Conservation (phyloP, 75 land plant genomes). For the Cupressus sempervirens region DNA sequence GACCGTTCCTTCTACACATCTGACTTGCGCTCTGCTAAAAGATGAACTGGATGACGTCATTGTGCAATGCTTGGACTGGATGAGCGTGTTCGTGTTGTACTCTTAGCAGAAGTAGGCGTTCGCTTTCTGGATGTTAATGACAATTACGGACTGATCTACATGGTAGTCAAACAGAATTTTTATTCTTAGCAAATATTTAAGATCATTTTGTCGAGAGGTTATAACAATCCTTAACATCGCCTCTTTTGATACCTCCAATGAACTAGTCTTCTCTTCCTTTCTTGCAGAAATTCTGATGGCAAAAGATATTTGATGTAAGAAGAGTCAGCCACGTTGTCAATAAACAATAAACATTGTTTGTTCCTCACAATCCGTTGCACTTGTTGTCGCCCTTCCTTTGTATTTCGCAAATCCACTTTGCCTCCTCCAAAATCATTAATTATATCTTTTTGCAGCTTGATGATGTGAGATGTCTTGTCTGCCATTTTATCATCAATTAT, state of each 20-base stretch:
- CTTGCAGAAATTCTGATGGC: neutral
- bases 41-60: too few species aligned
- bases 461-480: neutral
- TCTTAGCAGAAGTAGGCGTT: too few species aligned
- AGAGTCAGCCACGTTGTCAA: neutral
- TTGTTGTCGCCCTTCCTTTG: neutral
- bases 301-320: neutral
- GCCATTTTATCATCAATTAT: neutral
- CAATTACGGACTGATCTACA: too few species aligned
- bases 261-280: too few species aligned
- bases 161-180: neutral
- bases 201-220: neutral
- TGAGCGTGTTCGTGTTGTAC: too few species aligned
- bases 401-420: neutral
- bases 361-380: neutral
- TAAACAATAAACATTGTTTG: neutral
- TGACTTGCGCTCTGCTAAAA: too few species aligned
- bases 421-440: neutral
- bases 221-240: neutral
- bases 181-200: neutral
- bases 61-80: too few species aligned
- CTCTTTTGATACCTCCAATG: too few species aligned
- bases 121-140: too few species aligned
- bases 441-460: neutral
- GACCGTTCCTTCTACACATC: too few species aligned